These are phyloP conservation scores for Thelonectria rubi DNA, from an alignment of 2,329 filamentous ascomycete genomes.

Conservation along the genomic window DNA sequence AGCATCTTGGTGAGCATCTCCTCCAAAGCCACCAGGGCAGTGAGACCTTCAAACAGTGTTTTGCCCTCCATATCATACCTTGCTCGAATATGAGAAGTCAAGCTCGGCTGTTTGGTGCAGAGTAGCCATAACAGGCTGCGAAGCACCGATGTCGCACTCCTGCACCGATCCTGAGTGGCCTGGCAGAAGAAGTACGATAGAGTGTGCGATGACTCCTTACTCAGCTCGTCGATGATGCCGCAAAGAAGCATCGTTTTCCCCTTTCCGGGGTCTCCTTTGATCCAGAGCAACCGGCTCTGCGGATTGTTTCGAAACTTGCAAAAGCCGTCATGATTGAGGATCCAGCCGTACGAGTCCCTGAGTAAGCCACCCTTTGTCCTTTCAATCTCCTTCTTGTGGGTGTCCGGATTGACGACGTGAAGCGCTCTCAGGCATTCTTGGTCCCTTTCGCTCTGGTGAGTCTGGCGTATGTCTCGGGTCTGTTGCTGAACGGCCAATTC, in stretches of 20 bases:
- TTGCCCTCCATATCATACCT: slow-evolving; percentile 47
- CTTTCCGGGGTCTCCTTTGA: slow-evolving; percentile 50
- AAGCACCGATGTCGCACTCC: slow-evolving; percentile 52
- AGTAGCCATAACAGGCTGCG: slow-evolving; percentile 56
- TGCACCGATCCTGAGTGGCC: slow-evolving; percentile 48
- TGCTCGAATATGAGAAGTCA: slow-evolving; percentile 47
- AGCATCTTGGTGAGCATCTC: slow-evolving; percentile 53
- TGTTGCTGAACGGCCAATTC: slow-evolving; percentile 16
- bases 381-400: slow-evolving; percentile 27
- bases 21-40: slow-evolving; percentile 49
- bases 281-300: slow-evolving; percentile 41
- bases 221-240: slow-evolving; percentile 41
- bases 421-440: slow-evolving; percentile 5
- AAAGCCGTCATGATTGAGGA: slow-evolving; percentile 43
- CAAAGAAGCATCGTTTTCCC: slow-evolving; percentile 51
- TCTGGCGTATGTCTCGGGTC: slow-evolving; percentile 14
- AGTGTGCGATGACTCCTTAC: background rate
- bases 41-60: slow-evolving; percentile 50
- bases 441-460: slow-evolving; percentile 17
- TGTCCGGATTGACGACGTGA: background rate
- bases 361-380: slow-evolving; percentile 35
- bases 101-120: slow-evolving; percentile 43
- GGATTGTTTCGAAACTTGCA: slow-evolving; percentile 36
- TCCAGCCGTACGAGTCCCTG: slow-evolving; percentile 44
- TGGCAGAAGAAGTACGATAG: slow-evolving; percentile 56